Evolutionary conservation across 768 basidiomycete genomes (phyloP).

Genomic region (Russula sp.): DNA sequence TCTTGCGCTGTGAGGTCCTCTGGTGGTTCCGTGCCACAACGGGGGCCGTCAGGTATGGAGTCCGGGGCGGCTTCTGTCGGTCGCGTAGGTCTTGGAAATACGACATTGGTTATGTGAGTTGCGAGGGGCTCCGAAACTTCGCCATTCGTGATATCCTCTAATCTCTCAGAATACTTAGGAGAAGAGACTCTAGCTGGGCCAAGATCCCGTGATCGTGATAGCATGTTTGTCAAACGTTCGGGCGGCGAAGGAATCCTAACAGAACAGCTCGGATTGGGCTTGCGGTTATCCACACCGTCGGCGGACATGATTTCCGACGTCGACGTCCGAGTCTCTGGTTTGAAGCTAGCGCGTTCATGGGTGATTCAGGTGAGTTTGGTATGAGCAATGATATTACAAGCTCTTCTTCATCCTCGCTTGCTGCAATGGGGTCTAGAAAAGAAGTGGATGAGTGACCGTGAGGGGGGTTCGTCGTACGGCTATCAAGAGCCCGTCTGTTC

Average conservation of each 20-base stretch:
- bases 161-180: not conserved
- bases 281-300: not conserved
- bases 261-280: not conserved
- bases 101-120: not conserved
- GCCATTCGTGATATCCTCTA: slow-evolving; percentile 1
- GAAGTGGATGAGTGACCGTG: slow-evolving; percentile 7
- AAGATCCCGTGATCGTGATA: not conserved
- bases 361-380: not conserved
- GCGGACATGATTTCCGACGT: not conserved
- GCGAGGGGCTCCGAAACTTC: not conserved
- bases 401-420: slow-evolving; percentile 14
- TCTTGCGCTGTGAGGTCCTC: slow-evolving; percentile 4
- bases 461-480: not conserved
- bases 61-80: not conserved
- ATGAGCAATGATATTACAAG: slow-evolving; percentile 8
- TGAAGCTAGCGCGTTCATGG: not conserved
- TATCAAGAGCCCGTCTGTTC: not conserved
- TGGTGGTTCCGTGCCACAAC: not conserved
- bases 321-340: not conserved
- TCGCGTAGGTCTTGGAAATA: not conserved
- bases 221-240: not conserved
- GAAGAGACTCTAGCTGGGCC: no score
- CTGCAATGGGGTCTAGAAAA: slow-evolving; percentile 18
- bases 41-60: not conserved
- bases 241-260: slow-evolving; percentile 14